Base-by-base conservation (phyloP, 192 early-diverging fungal species). In the Coemansia sp. region DNA sequence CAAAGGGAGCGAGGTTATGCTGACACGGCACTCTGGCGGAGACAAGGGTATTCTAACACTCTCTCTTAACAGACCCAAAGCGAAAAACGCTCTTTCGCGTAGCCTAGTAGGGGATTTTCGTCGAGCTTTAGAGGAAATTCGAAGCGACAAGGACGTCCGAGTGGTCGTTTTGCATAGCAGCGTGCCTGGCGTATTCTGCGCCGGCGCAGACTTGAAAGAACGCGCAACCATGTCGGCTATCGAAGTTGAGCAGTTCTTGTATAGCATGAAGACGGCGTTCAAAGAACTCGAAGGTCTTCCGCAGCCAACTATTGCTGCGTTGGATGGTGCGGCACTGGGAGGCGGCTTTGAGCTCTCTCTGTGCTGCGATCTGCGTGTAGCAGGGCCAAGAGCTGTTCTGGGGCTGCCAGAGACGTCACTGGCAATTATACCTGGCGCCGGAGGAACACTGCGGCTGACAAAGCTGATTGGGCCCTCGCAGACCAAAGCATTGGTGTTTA, bases 351-450 rank as follows among this genome's bases (percentile, higher is more conserved):
- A 97, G 72, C 77, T 97, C 68, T 91, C 95, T 10, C 80, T 97
- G 34, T 90, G 90, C 55, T 91, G 92, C 55, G 94, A 99, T 78
- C 77, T 99, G 64, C 83, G 96, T 7, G 84, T 96, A 33, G 93
- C 91, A 25, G 94, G 94, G 61, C 85, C 76, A 29, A 69, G 86
- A 36, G 91, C 93, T 28, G 87, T 91, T 60, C 80, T 99, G 48
- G 95, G 95, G 11, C 80, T 99, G 49, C 90, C 93, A 2, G 96
- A 99, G 76, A 96, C 96, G 2, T 89, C 86, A 51, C 84, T 97
- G 20, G 95, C 92, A 36, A 97, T 99, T 60, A 97, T 99, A 60
- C 96, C 96, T 30, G 96, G 96, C 34, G 94, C 96, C 45, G 96
- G 96, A 25, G 96, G 96, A 32, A 98, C 96, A 7, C 93, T 96